These are phyloP conservation scores for Neurospora sp. DNA, from an alignment of 495 filamentous ascomycete species.

Conservation along the genomic window DNA sequence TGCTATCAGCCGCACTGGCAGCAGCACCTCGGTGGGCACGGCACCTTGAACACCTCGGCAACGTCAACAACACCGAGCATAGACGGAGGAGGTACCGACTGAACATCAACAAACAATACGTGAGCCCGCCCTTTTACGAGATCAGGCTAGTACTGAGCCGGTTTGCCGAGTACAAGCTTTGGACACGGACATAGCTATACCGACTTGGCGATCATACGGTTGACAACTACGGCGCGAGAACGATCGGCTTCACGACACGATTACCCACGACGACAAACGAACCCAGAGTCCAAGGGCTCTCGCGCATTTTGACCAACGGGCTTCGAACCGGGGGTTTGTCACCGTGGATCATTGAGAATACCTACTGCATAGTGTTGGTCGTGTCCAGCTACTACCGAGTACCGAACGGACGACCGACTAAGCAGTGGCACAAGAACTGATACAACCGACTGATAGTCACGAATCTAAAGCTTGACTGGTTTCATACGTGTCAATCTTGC, in stretches of 20 bases:
- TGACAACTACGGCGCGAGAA: neutral
- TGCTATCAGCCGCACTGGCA: neutral
- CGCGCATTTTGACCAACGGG: neutral
- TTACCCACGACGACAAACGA: neutral
- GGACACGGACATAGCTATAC: neutral
- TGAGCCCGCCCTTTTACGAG: neutral
- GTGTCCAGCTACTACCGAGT: neutral
- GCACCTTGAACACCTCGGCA: neutral
- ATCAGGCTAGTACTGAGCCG: neutral
- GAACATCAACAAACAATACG: neutral
- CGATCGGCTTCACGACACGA: neutral
- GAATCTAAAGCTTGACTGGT: neutral
- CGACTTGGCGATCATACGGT: neutral
- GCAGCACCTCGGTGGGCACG: neutral
- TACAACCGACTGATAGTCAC: neutral
- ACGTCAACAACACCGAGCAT: neutral
- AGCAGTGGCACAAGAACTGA: neutral
- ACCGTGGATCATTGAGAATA: neutral
- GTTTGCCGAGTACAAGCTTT: neutral
- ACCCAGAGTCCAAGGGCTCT: neutral
- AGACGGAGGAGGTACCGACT: neutral
- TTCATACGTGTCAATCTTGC: neutral
- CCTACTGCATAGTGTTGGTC: neutral
- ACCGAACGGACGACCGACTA: neutral
- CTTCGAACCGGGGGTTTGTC: neutral